Conservation (phyloP, 148 eudicot genomes). For the Drosera capensis region DNA sequence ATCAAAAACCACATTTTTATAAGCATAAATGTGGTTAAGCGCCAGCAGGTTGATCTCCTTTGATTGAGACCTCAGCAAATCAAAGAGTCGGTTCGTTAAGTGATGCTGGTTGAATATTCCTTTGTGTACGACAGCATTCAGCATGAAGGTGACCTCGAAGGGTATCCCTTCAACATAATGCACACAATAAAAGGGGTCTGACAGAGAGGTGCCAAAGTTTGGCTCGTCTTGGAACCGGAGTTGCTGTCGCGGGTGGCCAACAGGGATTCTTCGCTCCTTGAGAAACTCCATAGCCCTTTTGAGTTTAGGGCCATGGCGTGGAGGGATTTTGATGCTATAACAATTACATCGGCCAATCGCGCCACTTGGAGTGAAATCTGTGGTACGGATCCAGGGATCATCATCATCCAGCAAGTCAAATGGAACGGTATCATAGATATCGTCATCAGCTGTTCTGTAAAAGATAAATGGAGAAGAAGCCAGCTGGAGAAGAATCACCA, state of each 20-base stretch:
- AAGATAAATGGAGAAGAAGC: constrained; percentile 51
- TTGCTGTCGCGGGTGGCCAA: constrained; percentile 5
- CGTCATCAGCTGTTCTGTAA: constrained; percentile 87
- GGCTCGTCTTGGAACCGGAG: constrained; percentile 45
- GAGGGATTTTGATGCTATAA: constrained; percentile 38
- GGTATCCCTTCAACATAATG: constrained; percentile 31
- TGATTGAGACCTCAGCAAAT: constrained; percentile 31
- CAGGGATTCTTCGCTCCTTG: constrained; percentile 25
- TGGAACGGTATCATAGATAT: constrained; percentile 42
- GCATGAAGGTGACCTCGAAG: constrained; percentile 46
- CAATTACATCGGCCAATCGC: constrained; percentile 62
- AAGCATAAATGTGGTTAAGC: constrained; percentile 52
- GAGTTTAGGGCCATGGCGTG: constrained; percentile 44
- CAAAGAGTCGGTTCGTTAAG: constrained; percentile 31
- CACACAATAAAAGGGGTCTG: constrained; percentile 51
- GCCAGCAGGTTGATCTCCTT: constrained; percentile 54
- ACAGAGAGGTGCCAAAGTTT: constrained; percentile 30
- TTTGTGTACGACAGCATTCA: constrained; percentile 69
- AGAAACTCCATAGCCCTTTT: constrained; percentile 39
- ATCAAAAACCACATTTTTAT: constrained; percentile 46
- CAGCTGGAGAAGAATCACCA: constrained; percentile 43
- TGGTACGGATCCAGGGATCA: constrained; percentile 90
- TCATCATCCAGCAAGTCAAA: constrained; percentile 77
- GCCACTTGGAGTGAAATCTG: constrained; percentile 56
- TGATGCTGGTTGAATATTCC: constrained; percentile 64